Base-by-base conservation (phyloP, 306 rosid genomes). In the Vigna angularis region DNA sequence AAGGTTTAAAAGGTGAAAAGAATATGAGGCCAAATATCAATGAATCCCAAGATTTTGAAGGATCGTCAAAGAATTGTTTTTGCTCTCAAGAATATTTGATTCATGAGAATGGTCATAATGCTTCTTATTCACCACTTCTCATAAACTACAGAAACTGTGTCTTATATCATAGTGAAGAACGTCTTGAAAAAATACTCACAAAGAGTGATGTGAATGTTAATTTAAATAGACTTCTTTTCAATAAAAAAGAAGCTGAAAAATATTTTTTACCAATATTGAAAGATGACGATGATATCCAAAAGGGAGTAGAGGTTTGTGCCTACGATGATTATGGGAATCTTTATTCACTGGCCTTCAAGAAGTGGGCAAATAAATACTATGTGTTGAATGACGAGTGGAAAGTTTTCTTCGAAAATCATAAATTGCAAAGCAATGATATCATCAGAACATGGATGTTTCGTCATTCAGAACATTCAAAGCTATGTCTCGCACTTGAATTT, bases 401-500 rank as follows among this genome's bases (percentile, higher is more conserved):
- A 20, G 0, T 3, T 22, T 22, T 66, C 20, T 44, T 22, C 4
- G 3, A 13, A 20, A 3, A 0, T 0, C 18, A 66, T 20, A 0
- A 1, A 12, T 22, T 66, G 1, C 10, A 10, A 6, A 6, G 0
- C 0, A 0, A 12, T 2, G 38, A 44, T 20, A 2, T 0, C 0
- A 1, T 66, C 13, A 66, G 0, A 0, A 53, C 7, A 0, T 66
- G 53, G 53, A 66, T 66, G 1, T 66, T 66, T 66, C 38, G 40
- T 44, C 56, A 45, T 13, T 45, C 22, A 5, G 0, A 2, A 2
- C 47, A n/a, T 4, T 3, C 44, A 2, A 11, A 7, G 16, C 0
- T 66, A 0, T 42, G 36, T 1, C 7, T 66, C 0, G 18, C 17
- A 20, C 17, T 68, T 14, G 14, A 42, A 42, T 40, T 7, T 40